Evolutionary conservation across 495 filamentous ascomycete genomes (phyloP), one percentile per base, ranked within the genome.

Genomic region (Thozetella sp.): DNA sequence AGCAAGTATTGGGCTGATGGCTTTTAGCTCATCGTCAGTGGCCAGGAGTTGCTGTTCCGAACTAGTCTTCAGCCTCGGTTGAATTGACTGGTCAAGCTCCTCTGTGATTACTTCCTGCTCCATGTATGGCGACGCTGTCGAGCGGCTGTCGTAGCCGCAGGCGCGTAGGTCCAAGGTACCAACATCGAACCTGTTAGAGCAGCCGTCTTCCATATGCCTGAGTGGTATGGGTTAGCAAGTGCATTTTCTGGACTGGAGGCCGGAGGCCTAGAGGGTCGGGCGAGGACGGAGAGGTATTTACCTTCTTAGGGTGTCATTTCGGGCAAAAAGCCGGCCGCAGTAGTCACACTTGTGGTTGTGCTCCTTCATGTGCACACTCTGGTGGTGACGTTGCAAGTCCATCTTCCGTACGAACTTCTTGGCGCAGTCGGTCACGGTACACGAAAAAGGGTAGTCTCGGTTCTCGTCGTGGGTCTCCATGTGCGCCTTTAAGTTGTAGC

Each of bases 401-500:
- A 92, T 93, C 71, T 90, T 93, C 66, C 94, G 80, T 45, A 90
- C 89, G 69, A 93, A 93, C 54, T 85, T 84, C 76, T 89, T 90
- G 65, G 75, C 81, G 78, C 90, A 95, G 60, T 84, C 76, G 50
- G 83, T 70, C 27, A 83, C 73, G 13, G 70, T 73, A 72, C 93
- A 98, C 3, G 79, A 74, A 71, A 91, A 88, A 1, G 86, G 86
- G 64, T 89, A 88, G 62, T 85, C 86, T 54, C 86, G 80, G 53
- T 81, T 83, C 2, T 93, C 89, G 71, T 97, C 87, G 74, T 98
- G 94, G 9, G 86, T 94, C 67, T 95, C 92, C 80, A 95, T 82
- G 72, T 98, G 94, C 55, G 91, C 88, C 67, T 90, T 92, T 72
- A 89, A 92, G 76, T 98, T 98, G 76, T 93, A 97, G 67, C 86